Conservation (phyloP, 2,329 filamentous ascomycete genomes). For the Stromatinia cepivora region DNA sequence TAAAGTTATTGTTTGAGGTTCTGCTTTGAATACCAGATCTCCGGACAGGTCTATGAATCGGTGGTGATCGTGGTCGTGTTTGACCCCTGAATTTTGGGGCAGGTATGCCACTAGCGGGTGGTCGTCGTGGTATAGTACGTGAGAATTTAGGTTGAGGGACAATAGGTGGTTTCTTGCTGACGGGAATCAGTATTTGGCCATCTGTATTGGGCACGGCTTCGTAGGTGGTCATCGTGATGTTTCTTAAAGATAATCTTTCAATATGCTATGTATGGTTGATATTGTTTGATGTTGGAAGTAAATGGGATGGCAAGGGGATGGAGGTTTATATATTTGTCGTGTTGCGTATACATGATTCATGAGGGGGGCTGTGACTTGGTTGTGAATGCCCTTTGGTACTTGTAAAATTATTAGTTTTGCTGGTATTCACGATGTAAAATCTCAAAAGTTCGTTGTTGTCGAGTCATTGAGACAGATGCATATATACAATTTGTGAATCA, state of each 20-base stretch:
- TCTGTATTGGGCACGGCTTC: conserved; percentile 11
- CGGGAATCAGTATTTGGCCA: conserved; percentile 6
- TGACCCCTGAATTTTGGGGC: not conserved
- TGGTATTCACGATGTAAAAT: not conserved
- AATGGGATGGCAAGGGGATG: not conserved
- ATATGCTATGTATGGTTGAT: not conserved
- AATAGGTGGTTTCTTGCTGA: not conserved
- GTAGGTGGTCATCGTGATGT: not conserved
- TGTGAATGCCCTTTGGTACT: not conserved
- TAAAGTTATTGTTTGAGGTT: not conserved
- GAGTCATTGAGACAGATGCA: not conserved
- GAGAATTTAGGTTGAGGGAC: not conserved
- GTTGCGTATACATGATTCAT: not conserved
- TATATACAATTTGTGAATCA: not conserved
- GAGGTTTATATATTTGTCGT: not conserved
- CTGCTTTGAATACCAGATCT: not conserved
- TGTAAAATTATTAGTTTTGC: not conserved
- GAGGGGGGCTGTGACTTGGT: not conserved
- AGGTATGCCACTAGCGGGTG: not conserved
- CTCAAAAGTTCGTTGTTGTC: not conserved
- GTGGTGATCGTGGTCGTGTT: not conserved
- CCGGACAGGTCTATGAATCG: not conserved
- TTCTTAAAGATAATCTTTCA: not conserved
- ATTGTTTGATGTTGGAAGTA: not conserved
- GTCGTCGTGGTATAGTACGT: not conserved